phyloP scores from a whole-genome alignment of 805 yeast species.

The Hanseniaspora vineae region DNA sequence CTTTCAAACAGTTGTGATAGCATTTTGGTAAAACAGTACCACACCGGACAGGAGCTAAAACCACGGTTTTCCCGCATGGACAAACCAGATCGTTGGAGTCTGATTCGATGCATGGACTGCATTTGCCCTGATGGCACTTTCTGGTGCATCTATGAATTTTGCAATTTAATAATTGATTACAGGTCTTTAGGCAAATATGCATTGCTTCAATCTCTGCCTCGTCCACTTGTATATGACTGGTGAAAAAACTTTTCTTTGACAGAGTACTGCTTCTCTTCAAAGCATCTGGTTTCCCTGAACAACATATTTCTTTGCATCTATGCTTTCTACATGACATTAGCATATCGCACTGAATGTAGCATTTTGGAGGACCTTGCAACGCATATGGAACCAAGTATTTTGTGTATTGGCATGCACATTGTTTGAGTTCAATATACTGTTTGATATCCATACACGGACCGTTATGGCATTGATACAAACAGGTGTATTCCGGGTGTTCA shows the following conservation, averaged over 20 bases:
- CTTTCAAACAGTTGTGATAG: constrained; percentile 48
- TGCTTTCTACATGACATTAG: constrained; percentile 72
- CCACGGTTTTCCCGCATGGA: constrained; percentile 66
- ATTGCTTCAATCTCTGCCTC: constrained; percentile 55
- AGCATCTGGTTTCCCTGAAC: constrained; percentile 54
- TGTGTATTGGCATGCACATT: constrained; percentile 52
- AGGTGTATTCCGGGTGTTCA: constrained; percentile 60
- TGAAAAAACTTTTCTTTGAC: constrained; percentile 12
- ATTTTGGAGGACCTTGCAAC: constrained; percentile 44
- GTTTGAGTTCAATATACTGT: constrained; percentile 32
- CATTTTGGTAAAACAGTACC: constrained; percentile 60
- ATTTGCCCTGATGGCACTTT: constrained; percentile 68
- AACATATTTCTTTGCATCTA: constrained; percentile 56
- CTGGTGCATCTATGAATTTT: constrained; percentile 56
- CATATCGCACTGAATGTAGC: constrained; percentile 62
- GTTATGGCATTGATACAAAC: constrained; percentile 59
- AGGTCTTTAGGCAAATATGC: constrained; percentile 59
- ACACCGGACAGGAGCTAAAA: constrained; percentile 76
- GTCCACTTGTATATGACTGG: constrained; percentile 27
- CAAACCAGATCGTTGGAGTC: constrained; percentile 69
- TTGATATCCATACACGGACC: constrained; percentile 68
- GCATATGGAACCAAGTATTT: constrained; percentile 52
- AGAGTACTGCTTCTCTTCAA: constrained; percentile 30
- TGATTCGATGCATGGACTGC: constrained; percentile 71
- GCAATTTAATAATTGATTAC: constrained; percentile 52